Conservation (phyloP, 345 rosid species). For the Populus deltoides region DNA sequence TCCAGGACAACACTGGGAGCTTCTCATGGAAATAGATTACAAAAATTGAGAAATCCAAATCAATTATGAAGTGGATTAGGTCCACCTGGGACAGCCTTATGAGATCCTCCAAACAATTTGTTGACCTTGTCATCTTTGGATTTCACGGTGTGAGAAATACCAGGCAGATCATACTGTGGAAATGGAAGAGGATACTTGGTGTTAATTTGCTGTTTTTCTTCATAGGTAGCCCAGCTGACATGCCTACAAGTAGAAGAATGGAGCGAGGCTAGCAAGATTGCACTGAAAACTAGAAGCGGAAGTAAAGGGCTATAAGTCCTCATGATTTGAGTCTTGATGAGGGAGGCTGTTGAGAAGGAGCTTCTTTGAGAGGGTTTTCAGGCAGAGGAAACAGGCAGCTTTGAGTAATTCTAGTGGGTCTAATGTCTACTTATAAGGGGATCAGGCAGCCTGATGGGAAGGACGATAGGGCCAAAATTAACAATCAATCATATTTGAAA, state of each 20-base stretch:
- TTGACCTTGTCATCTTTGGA: conserved; percentile 6
- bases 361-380: neutral
- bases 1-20: too few species aligned
- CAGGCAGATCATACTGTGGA: conserved; percentile 9
- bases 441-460: neutral
- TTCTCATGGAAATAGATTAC: neutral
- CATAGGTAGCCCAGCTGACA: neutral
- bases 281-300: conserved; percentile 15
- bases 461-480: neutral
- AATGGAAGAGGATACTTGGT: conserved; percentile 10
- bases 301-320: conserved; percentile 10
- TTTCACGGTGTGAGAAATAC: conserved; percentile 8
- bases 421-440: conserved; percentile 7
- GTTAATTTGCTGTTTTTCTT: conserved; percentile 10
- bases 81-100: conserved; percentile 44
- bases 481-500: neutral
- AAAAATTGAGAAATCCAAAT: neutral
- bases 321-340: conserved; percentile 16
- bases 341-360: neutral
- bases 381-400: neutral
- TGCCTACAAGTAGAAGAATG: conserved; percentile 30
- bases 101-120: conserved; percentile 16
- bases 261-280: conserved; percentile 16
- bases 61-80: conserved; percentile 65
- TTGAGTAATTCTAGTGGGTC: neutral